phyloP scores from a whole-genome alignment of 179 eudicot genomes.

The Silene vulgaris region DNA sequence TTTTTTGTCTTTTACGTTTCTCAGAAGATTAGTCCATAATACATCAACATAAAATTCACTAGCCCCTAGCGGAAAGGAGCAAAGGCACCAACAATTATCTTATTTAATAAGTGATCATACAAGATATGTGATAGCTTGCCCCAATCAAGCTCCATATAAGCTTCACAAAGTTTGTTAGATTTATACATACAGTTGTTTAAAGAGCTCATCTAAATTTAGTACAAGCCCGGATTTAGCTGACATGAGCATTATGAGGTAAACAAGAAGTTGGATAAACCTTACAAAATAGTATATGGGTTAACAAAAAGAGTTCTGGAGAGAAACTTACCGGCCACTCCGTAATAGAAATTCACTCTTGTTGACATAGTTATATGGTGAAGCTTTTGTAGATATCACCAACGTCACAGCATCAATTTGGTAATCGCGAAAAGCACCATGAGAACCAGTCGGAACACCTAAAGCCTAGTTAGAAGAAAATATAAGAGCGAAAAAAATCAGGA shows the following conservation, averaged over 20 bases:
- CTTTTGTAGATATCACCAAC: conserved; percentile 58
- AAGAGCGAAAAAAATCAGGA: not conserved
- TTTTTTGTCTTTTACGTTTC: not conserved
- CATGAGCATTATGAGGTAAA: not conserved
- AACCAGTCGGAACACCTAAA: conserved; percentile 89
- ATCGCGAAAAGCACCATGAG: conserved; percentile 96
- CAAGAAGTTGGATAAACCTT: not conserved
- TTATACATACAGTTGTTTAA: not conserved
- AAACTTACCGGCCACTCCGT: conserved; percentile 72
- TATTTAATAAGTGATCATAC: not conserved
- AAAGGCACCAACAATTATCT: not conserved
- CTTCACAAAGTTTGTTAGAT: not conserved
- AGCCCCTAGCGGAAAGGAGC: not conserved
- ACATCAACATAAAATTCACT: not conserved
- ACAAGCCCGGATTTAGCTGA: not conserved
- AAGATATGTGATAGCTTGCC: not conserved
- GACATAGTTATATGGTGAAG: conserved; percentile 37
- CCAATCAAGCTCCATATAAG: not conserved
- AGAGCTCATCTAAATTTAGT: not conserved
- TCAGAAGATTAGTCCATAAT: conserved; percentile 4
- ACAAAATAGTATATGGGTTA: not conserved
- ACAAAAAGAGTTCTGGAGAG: conserved; percentile 7
- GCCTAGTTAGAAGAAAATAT: conserved; percentile 43
- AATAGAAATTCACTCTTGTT: conserved; percentile 52
- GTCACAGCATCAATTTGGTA: conserved; percentile 97